phyloP scores from a whole-genome alignment of 2,329 filamentous ascomycete genomes.

The Colletotrichum australisinense region DNA sequence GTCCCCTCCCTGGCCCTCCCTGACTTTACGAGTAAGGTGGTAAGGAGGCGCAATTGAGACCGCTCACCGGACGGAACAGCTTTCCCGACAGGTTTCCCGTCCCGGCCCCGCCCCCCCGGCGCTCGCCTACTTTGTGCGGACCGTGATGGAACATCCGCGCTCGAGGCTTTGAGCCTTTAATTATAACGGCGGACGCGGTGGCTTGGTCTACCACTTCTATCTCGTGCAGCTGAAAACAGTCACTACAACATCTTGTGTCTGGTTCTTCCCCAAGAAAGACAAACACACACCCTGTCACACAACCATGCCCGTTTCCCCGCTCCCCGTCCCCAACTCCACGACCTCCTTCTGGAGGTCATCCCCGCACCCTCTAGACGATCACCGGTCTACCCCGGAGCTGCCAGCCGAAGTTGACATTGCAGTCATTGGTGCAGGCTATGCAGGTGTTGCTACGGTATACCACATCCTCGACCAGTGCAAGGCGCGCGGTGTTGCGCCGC shows the following conservation, averaged over 20 bases:
- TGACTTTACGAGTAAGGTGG: neutral
- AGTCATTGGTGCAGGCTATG: slow-evolving; percentile 37
- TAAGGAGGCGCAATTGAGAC: neutral
- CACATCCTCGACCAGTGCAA: slow-evolving; percentile 41
- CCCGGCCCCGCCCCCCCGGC: too few species aligned
- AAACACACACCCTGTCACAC: neutral
- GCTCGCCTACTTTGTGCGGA: neutral
- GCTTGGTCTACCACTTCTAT: neutral
- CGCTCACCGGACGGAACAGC: neutral
- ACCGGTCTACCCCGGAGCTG: slow-evolving; percentile 34
- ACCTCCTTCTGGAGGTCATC: slow-evolving; percentile 36
- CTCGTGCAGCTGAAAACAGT: neutral
- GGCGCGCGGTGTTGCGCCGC: slow-evolving; percentile 41
- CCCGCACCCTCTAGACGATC: slow-evolving; percentile 35
- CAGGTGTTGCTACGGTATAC: slow-evolving; percentile 36
- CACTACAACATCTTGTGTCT: neutral
- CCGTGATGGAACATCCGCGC: neutral
- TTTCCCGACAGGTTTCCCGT: neutral
- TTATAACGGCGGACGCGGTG: neutral
- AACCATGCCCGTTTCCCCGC: slow-evolving; percentile 20
- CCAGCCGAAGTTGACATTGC: slow-evolving; percentile 32
- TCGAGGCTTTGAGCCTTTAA: neutral
- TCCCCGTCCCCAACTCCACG: slow-evolving; percentile 35
- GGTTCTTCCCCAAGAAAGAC: neutral
- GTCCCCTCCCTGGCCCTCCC: neutral